Conservation (phyloP, 2,329 filamentous ascomycete genomes). For the Huntiella bhutanensis region DNA sequence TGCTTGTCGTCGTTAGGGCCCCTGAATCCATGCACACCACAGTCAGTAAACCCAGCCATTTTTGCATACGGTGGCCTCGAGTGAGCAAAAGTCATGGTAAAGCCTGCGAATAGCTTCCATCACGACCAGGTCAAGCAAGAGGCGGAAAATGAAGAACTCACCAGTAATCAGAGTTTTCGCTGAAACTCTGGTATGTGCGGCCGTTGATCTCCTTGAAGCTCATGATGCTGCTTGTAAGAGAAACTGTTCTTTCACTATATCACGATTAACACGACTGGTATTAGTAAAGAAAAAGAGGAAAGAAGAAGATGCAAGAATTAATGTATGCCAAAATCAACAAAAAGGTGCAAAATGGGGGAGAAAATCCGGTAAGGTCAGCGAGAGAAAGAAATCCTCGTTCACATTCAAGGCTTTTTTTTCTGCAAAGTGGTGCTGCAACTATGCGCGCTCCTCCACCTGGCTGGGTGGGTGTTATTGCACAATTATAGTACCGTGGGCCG, state of each 20-base stretch:
- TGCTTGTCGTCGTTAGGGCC: conserved; percentile 16
- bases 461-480: too few species aligned
- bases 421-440: too few species aligned
- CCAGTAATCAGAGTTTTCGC: conserved; percentile 16
- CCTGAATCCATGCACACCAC: conserved; percentile 8
- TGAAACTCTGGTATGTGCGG: conserved; percentile 17
- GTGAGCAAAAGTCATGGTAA: background rate
- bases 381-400: too few species aligned
- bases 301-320: background rate
- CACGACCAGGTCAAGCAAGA: background rate
- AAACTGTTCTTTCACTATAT: conserved; percentile 13
- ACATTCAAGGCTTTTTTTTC: too few species aligned
- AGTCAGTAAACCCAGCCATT: background rate
- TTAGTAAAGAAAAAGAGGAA: background rate
- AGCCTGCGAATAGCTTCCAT: background rate
- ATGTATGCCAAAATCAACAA: too few species aligned
- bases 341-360: too few species aligned
- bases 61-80: background rate
- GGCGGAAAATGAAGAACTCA: background rate
- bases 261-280: background rate
- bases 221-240: conserved; percentile 16
- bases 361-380: too few species aligned
- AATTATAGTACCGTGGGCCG: too few species aligned
- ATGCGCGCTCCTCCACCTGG: too few species aligned
- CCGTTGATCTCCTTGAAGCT: conserved; percentile 17